Base-by-base conservation (phyloP, 1,284 basidiomycete genomes). In the Sanguinoderma infundibulare region DNA sequence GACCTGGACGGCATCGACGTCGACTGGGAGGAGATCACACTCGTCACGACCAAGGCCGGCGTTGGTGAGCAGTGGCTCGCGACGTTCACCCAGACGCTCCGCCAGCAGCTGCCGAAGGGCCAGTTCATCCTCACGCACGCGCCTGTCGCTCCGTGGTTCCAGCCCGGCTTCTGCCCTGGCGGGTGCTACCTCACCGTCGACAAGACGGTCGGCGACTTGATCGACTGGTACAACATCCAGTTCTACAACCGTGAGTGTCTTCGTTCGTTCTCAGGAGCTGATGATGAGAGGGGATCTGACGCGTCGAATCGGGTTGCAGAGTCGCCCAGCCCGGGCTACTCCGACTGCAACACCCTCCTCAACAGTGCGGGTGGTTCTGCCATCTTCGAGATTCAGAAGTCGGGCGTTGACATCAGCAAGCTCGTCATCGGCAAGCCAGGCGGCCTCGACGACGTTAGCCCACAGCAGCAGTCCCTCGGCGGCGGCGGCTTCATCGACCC, bases 391-490 rank as follows among this genome's bases (percentile, higher is more conserved):
- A 89, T 90, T 66, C 78, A 81, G 15, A 78, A 79, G n/a, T 82
- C 75, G 51, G 86, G 85, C 42, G 79, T 89, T 6, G 70, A 78
- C 5, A 68, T 85, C 49, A 71, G 76, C 70, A 81, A 82, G 72
- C 69, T 82, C 50, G 81, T 84, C 56, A 85, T 90, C 57, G 89
- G 89, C 5, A 90, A 90, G 73, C 87, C 87, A 0, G 87, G 78
- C 0, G 78, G 72, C 7, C 26, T 75, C 14, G 53, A 38, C 28
- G 70, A 76, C 12, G 84, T n/a, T n/a, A 85, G 69, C 85, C 86
- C 5, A 79, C n/a, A n/a, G n/a, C n/a, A n/a, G n/a, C n/a, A n/a
- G n/a, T n/a, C n/a, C n/a, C n/a, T n/a, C n/a, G n/a, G n/a, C n/a
- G n/a, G 60, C 66, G 87, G 82, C 64, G 89, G 88, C 4, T 87